A percentile compares a stretch with the other conserved stretches of the same genome.
phyloP scores from a whole-genome alignment of 352 stramenopile species.

The Saprolegnia diclina region DNA sequence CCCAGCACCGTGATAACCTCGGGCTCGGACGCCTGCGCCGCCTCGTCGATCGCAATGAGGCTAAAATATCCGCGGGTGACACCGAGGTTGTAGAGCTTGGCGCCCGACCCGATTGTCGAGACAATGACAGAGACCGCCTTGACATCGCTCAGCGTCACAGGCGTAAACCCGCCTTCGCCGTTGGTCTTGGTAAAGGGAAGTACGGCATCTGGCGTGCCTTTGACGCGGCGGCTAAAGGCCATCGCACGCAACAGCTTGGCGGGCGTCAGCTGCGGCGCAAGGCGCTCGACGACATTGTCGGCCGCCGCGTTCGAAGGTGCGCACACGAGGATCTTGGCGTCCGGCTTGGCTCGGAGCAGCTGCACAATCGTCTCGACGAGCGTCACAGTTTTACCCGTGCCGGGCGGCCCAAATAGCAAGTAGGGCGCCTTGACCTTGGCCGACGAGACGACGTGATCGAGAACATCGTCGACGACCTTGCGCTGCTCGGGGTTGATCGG shows the following conservation, averaged over 20 bases:
- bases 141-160: not conserved
- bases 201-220: constrained; percentile 11
- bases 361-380: constrained; percentile 35
- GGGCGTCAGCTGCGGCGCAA: constrained; percentile 25
- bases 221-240: constrained; percentile 8
- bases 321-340: constrained; percentile 32
- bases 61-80: constrained; percentile 35
- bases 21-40: constrained; percentile 47
- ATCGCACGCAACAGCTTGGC: constrained; percentile 2
- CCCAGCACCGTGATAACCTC: constrained; percentile 34
- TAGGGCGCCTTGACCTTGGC: constrained; percentile 32
- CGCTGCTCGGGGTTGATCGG: constrained; percentile 32
- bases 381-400: constrained; percentile 37
- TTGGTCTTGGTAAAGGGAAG: constrained; percentile 14
- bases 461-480: constrained; percentile 26
- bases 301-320: constrained; percentile 28
- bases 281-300: constrained; percentile 32
- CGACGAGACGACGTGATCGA: constrained; percentile 29
- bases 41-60: constrained; percentile 50
- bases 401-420: constrained; percentile 36
- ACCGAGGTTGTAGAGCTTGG: constrained; percentile 27
- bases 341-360: constrained; percentile 26
- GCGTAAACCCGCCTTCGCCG: constrained; percentile 7
- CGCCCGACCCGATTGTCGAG: constrained; percentile 21
- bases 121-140: constrained; percentile 14